Conservation (phyloP, 192 early-diverging fungal species). For the Coemansia sp. region DNA sequence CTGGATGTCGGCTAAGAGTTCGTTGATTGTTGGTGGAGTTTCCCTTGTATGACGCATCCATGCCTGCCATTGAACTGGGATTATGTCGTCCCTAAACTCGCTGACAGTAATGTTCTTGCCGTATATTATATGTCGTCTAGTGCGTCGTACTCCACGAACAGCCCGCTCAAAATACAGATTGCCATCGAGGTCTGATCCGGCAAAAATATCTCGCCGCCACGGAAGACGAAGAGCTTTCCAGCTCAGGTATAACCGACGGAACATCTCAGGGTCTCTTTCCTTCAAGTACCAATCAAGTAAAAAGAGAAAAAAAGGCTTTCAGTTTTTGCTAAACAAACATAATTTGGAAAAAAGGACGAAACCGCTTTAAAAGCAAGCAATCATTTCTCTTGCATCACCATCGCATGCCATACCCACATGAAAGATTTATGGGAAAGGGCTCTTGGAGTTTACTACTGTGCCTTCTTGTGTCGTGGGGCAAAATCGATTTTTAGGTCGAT, state of each 20-base stretch:
- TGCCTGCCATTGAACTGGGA: conserved; percentile 55
- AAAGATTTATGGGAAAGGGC: neutral
- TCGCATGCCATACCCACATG: too few relatives aligned
- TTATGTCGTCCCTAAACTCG: conserved; percentile 40
- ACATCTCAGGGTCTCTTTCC: neutral
- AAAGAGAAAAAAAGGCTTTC: neutral
- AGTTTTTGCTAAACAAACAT: neutral
- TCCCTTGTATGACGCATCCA: conserved; percentile 53
- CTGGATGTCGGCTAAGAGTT: conserved; percentile 36
- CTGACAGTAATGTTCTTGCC: conserved; percentile 21
- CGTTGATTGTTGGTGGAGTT: conserved; percentile 25
- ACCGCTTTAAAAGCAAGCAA: neutral
- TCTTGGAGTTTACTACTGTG: neutral
- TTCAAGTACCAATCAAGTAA: neutral
- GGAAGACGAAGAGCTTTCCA: conserved; percentile 50
- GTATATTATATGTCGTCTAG: conserved; percentile 40
- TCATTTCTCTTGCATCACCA: neutral
- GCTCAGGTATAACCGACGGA: conserved; percentile 21
- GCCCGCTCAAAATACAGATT: conserved; percentile 52
- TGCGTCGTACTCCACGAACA: conserved; percentile 13
- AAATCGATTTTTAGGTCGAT: conserved; percentile 36
- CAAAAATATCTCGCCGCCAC: conserved; percentile 40
- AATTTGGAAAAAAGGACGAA: neutral
- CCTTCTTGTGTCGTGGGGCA: conserved; percentile 17
- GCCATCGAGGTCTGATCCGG: conserved; percentile 43